phyloP scores from a whole-genome alignment of 2,329 filamentous ascomycete genomes.

The Nectriaceae sp. region DNA sequence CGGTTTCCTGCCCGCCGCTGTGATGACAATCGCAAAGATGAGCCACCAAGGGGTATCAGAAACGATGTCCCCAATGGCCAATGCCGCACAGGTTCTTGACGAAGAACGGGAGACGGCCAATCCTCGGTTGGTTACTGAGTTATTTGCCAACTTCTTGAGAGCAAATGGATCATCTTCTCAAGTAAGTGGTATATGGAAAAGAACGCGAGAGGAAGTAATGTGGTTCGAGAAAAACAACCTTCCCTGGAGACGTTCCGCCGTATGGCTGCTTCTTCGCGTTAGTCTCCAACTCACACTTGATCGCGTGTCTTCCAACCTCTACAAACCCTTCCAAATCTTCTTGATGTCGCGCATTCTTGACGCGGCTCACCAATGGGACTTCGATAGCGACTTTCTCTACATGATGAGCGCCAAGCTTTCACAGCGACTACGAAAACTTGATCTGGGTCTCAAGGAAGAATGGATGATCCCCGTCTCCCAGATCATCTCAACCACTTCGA shows the following conservation, averaged over 20 bases:
- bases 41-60: conserved; percentile 1
- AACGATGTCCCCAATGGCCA: conserved; percentile 30
- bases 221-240: conserved; percentile 29
- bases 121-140: conserved; percentile 52
- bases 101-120: conserved; percentile 51
- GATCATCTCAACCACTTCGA: neutral
- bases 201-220: conserved; percentile 56
- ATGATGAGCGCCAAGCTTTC: conserved; percentile 45
- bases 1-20: conserved; percentile 18
- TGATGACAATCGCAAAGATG: conserved; percentile 1
- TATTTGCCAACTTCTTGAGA: conserved; percentile 42
- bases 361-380: neutral
- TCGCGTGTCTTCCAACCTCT: neutral
- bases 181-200: conserved; percentile 44
- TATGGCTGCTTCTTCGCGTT: conserved; percentile 1
- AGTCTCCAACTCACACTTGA: neutral
- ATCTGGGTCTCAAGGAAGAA: conserved; percentile 17
- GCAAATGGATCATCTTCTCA: conserved; percentile 32
- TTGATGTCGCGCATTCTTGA: conserved; percentile 31
- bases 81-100: conserved; percentile 34
- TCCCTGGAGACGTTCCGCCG: neutral
- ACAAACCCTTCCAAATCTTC: neutral
- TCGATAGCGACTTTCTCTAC: conserved; percentile 31
- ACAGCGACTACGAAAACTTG: conserved; percentile 43
- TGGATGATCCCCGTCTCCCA: neutral